Evolutionary conservation across 2,329 filamentous ascomycete species (phyloP).

Genomic region (Thelonectria discophora): DNA sequence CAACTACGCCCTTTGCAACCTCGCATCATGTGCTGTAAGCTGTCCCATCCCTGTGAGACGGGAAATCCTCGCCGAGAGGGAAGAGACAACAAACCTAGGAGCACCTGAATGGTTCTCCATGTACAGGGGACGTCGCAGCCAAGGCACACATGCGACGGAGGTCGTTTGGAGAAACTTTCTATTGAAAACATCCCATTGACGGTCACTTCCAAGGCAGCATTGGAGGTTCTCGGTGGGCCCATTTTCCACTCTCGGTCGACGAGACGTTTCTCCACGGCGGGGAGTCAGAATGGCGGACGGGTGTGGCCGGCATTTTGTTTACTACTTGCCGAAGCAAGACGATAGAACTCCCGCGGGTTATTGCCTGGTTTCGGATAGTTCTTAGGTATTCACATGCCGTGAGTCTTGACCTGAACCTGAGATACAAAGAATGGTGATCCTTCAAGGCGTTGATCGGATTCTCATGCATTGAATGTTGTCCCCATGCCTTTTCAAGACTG

Average conservation of each 20-base stretch:
- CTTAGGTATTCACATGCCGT: background rate
- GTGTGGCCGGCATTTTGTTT: constrained; percentile 2
- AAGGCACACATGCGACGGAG: background rate
- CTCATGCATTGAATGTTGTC: background rate
- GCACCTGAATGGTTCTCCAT: background rate
- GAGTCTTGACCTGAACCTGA: background rate
- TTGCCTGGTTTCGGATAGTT: constrained; percentile 3
- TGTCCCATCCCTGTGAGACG: constrained; percentile 5
- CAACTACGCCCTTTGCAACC: constrained; percentile 1
- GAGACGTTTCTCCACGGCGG: constrained; percentile 19
- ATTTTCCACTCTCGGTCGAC: constrained; percentile 38
- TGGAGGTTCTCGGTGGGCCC: constrained; percentile 6
- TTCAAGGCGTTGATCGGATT: background rate
- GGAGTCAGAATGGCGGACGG: background rate
- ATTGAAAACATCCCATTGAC: constrained; percentile 8
- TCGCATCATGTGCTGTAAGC: constrained; percentile 4
- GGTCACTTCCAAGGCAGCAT: background rate
- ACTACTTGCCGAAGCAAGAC: background rate
- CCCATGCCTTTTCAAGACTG: background rate
- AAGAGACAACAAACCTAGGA: background rate
- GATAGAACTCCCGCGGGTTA: background rate
- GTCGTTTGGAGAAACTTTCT: background rate
- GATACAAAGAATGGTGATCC: too few species aligned
- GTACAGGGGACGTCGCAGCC: background rate
- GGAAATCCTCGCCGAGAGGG: background rate